Percentiles rank a stretch among this genome's conserved stretches.
Conservation (phyloP, 2,329 filamentous ascomycete genomes). For the Clonostachys solani region DNA sequence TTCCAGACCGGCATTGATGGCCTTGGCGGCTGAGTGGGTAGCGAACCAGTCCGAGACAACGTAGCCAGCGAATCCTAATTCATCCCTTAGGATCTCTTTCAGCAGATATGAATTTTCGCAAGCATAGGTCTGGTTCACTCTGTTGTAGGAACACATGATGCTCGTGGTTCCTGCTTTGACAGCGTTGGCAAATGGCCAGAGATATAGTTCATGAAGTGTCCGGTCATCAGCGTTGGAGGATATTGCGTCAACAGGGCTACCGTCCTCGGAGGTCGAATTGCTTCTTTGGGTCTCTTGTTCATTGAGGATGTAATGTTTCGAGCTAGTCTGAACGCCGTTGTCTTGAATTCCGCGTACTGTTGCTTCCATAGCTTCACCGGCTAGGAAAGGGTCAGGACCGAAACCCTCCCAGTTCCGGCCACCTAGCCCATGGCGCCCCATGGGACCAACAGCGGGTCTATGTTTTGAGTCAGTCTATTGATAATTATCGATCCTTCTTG, state of each 20-base stretch:
- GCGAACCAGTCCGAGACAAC: constrained; percentile 36
- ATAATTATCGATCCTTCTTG: background rate
- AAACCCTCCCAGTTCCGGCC: constrained; percentile 86
- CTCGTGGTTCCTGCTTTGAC: constrained; percentile 21
- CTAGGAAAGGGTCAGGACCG: constrained; percentile 71
- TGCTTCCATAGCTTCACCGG: constrained; percentile 57
- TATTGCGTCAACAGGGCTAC: constrained; percentile 17
- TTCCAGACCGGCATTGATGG: constrained; percentile 40
- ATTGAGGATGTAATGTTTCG: constrained; percentile 63
- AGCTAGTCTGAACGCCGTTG: constrained; percentile 42
- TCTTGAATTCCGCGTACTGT: constrained; percentile 56
- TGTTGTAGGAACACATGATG: constrained; percentile 39
- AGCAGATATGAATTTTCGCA: constrained; percentile 44
- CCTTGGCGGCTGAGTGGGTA: constrained; percentile 29
- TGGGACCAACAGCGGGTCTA: constrained; percentile 65
- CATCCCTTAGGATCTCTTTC: constrained; percentile 42
- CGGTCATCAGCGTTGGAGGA: constrained; percentile 51
- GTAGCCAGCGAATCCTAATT: constrained; percentile 42
- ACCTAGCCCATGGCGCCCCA: constrained; percentile 51
- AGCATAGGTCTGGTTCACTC: constrained; percentile 41
- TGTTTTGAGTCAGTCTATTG: background rate
- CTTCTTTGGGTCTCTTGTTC: constrained; percentile 55
- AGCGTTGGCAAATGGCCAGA: constrained; percentile 27
- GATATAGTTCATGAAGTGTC: constrained; percentile 43
- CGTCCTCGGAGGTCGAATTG: constrained; percentile 13